Base-by-base conservation (phyloP, 345 rosid genomes). In the Gossypium stocksii region DNA sequence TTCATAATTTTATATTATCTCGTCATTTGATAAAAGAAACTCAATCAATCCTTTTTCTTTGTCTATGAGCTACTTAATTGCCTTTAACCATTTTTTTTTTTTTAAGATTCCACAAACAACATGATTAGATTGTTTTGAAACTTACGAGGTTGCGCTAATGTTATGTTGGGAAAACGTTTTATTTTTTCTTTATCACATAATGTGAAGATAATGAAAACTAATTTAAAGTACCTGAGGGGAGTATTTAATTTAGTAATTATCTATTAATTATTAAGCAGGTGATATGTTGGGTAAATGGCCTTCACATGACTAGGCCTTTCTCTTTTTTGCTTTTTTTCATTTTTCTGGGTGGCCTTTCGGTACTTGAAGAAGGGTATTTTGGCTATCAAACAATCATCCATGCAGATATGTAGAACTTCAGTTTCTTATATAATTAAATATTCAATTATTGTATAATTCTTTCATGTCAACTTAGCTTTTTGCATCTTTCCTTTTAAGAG, bases 141-240 rank as follows among this genome's bases (percentile, higher is more conserved):
- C 11, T 67, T 14, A 14, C 41, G 71, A 67, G 71, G 57, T 67
- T 23, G 16, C 22, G 13, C 38, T 48, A 23, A 46, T 46, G 16
- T 46, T 45, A 12, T 45, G 22, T 20, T 60, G 43, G 19, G n/a
- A 46, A 1, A 66, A 52, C 9, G 57, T 17, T 7, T 53, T 17
- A 9, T 14, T 25, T 8, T 68, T 17, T 25, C n/a, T 65, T 43
- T 11, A 45, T 43, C 53, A 20, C 14, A 10, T 22, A 9, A 25
- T 25, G 4, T 27, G 15, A 68, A 68, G 72, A 49, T 49, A 49
- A 68, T 68, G 51, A 68, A 68, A 68, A 49, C 59, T 68, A 49
- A 25, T 49, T 68, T 49, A 27, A 25, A 49, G 72, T 17, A 9
- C 45, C 10, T 25, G 23, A 68, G 7, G 9, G 3, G 9, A 25